These are phyloP conservation scores for Cryphonectria nitschkei DNA, from an alignment of 2,329 filamentous ascomycete species.

Conservation along the genomic window DNA sequence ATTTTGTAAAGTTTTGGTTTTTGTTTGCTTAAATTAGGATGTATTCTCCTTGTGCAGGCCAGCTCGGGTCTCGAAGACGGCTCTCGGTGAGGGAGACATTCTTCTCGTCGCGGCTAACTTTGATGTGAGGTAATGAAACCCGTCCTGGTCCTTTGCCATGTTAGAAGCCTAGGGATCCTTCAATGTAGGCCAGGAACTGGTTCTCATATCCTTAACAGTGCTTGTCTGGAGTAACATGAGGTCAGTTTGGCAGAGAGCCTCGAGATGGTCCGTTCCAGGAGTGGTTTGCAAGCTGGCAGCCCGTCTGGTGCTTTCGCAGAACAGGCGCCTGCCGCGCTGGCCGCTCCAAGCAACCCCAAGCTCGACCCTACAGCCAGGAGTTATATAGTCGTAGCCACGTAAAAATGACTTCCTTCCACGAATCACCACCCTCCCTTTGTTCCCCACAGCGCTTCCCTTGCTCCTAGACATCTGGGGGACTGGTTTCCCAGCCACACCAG, in stretches of 20 bases:
- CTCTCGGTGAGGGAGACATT: conserved; percentile 8
- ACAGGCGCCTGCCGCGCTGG: conserved; percentile 21
- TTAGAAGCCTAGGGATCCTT: not conserved
- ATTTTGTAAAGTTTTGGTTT: conserved; percentile 1
- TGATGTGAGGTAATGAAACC: conserved; percentile 11
- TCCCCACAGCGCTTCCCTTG: not conserved
- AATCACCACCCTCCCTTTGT: not conserved
- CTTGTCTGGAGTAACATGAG: conserved; percentile 22
- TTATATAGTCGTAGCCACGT: not conserved
- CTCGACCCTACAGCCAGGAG: conserved; percentile 22
- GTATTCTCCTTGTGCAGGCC: conserved; percentile 24
- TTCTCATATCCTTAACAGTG: conserved; percentile 7
- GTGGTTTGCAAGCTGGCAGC: conserved; percentile 22
- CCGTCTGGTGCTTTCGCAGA: conserved; percentile 24
- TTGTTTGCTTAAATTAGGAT: conserved; percentile 21
- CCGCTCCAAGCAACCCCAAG: conserved; percentile 8
- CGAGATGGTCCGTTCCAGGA: conserved; percentile 1
- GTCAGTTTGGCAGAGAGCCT: conserved; percentile 18
- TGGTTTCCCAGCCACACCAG: conserved; percentile 10
- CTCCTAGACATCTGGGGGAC: conserved; percentile 9
- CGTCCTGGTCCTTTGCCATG: not conserved
- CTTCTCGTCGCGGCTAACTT: conserved; percentile 21
- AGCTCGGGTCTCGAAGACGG: conserved; percentile 17
- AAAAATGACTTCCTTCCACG: not conserved
- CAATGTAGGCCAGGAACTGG: conserved; percentile 10